Evolutionary conservation across 2,329 filamentous ascomycete genomes (phyloP).

Genomic region (Daldinia sp.): DNA sequence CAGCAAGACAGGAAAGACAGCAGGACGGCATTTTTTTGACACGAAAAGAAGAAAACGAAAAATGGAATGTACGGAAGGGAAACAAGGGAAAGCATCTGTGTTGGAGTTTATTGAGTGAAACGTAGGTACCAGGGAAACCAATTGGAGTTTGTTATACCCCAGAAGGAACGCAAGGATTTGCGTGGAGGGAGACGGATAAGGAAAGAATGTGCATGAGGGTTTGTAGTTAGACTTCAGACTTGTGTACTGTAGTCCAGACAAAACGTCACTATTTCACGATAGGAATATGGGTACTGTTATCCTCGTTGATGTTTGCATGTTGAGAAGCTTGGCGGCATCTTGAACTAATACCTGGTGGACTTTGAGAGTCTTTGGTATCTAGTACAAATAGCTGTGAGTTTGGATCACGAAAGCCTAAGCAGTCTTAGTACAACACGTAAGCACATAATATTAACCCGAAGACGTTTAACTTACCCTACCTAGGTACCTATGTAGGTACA

Average conservation of each 20-base stretch:
- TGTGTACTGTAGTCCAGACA: not conserved
- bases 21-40: slow-evolving; percentile 22
- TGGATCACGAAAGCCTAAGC: too few relatives aligned
- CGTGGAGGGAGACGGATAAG: not conserved
- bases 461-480: too few relatives aligned
- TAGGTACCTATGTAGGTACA: too few relatives aligned
- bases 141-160: slow-evolving; percentile 39
- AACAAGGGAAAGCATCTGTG: slow-evolving; percentile 31
- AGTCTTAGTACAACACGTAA: too few relatives aligned
- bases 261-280: not conserved
- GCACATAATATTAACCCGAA: too few relatives aligned
- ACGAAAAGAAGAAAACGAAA: slow-evolving; percentile 10
- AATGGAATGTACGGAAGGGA: slow-evolving; percentile 12
- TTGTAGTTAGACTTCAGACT: not conserved
- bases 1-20: slow-evolving; percentile 9
- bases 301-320: not conserved
- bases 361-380: slow-evolving; percentile 1
- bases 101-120: slow-evolving; percentile 29
- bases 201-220: not conserved
- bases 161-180: slow-evolving; percentile 8
- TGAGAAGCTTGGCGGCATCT: too few relatives aligned
- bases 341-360: too few relatives aligned
- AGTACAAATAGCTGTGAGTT: too few relatives aligned
- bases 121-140: slow-evolving; percentile 27
- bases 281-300: not conserved